Evolutionary conservation across 2,329 filamentous ascomycete species (phyloP), one percentile per base, ranked within the genome.

Genomic region (Herpotrichia juniperi): DNA sequence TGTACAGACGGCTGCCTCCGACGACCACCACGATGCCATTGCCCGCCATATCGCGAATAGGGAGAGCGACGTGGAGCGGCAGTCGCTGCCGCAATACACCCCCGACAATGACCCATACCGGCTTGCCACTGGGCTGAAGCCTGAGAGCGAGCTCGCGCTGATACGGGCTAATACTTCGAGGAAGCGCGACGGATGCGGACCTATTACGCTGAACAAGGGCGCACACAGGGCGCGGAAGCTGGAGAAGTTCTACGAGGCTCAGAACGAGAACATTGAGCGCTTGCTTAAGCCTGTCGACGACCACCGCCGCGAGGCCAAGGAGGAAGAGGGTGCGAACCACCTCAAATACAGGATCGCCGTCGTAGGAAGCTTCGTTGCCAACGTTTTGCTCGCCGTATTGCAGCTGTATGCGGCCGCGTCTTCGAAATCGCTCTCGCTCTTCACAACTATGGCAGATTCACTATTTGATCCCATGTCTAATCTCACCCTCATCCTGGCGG

Each of bases 381-480:
- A 97, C 66, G 73, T 97, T 50, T 56, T 89, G 24, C 82, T 99
- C 5, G 86, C 93, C 0, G 81, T 81, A 3, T 81, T 99, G 16
- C 94, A 99, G 75, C 79, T 97, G 31, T 99, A 96, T 71, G 94
- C 88, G 37, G 94, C 94, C 55, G 83, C 91, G 40, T 85, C 89
- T 0, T 96, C 93, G 0, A 87, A 89, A 42, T 97, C 92, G n/a
- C 83, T 97, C 30, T 96, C 93, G 4, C 86, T 99, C 42, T 97
- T 97, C 78, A 97, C 94, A 14, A 99, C 93, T 57, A 96, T 96
- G 90, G 93, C 93, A 14, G 94, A 99, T 74, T 87, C 93, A 46
- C 82, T 97, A 59, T 97, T 97, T 76, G 94, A 97, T 69, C 94
- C 92, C 8, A 71, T 96, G 66, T 93, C 89, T 67, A 97, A 96